These are phyloP conservation scores for Metschnikowia vanudenii DNA, from an alignment of 805 yeast genomes.

Conservation along the genomic window DNA sequence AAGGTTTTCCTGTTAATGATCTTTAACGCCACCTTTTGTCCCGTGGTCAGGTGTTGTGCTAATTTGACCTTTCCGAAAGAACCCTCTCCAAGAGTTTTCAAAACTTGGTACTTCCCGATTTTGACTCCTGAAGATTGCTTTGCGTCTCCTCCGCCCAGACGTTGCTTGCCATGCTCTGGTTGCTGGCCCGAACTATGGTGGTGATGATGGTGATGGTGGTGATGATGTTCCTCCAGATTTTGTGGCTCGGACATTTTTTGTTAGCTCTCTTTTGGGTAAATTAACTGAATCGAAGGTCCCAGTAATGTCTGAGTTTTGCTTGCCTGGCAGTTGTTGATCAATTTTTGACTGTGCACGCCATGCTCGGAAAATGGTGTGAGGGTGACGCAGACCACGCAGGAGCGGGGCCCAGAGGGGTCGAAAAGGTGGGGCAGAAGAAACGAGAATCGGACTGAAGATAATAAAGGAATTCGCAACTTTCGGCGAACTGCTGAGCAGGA, in stretches of 20 bases:
- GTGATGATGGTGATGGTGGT: constrained; percentile 10
- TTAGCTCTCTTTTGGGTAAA: too few relatives aligned
- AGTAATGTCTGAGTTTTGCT: constrained; percentile 1
- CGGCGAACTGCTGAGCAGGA: too few relatives aligned
- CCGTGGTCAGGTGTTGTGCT: constrained; percentile 86
- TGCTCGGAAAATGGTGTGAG: constrained; percentile 1
- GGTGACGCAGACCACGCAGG: constrained; percentile 9
- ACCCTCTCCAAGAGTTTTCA: constrained; percentile 92
- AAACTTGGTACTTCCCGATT: constrained; percentile 90
- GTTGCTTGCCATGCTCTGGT: constrained; percentile 10
- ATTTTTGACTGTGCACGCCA: constrained; percentile 11
- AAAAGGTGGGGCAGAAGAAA: constrained; percentile 1
- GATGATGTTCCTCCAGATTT: constrained; percentile 9
- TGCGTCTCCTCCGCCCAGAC: constrained; percentile 6
- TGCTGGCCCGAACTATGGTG: constrained; percentile 9
- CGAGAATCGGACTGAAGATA: background rate
- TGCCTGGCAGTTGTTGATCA: constrained; percentile 8
- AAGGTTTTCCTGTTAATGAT: constrained; percentile 89
- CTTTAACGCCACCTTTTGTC: constrained; percentile 88
- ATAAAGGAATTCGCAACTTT: too few relatives aligned
- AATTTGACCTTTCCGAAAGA: constrained; percentile 94
- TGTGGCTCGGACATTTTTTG: constrained; percentile 15
- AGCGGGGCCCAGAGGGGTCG: constrained; percentile 2
- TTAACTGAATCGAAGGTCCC: background rate
- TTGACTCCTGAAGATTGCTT: constrained; percentile 40